These are phyloP conservation scores for Trypanosoma mega DNA, from an alignment of 208 protist species.

Conservation along the genomic window DNA sequence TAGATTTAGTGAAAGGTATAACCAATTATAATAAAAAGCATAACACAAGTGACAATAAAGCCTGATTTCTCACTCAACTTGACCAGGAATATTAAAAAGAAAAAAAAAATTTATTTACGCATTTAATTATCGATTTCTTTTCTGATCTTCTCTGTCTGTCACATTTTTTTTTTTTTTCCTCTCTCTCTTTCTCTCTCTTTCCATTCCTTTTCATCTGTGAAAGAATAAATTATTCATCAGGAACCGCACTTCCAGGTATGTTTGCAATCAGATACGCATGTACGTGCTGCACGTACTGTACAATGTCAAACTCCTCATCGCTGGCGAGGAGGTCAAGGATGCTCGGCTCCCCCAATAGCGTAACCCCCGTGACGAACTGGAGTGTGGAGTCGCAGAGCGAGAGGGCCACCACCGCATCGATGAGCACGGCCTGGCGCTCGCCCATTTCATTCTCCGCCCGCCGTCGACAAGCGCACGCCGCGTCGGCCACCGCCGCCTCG, in stretches of 20 bases:
- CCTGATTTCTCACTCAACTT: no score
- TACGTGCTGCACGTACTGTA: constrained; percentile 26
- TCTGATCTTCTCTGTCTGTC: neutral
- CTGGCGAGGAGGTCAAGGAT: constrained; percentile 20
- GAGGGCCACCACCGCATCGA: constrained; percentile 79
- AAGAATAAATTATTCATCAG: no score
- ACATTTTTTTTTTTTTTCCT: neutral
- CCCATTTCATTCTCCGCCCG: neutral
- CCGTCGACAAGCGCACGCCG: no score
- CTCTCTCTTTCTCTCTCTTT: neutral
- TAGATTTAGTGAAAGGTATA: no score
- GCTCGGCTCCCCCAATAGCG: constrained; percentile 46
- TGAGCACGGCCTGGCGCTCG: constrained; percentile 39
- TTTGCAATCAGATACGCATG: constrained; percentile 13
- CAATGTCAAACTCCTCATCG: constrained; percentile 37
- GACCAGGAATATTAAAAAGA: constrained; percentile 3
- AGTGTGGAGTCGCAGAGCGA: constrained; percentile 75
- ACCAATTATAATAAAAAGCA: no score
- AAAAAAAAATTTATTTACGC: constrained; percentile 5
- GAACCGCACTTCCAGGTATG: neutral
- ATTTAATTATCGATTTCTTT: neutral
- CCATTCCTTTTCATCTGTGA: neutral
- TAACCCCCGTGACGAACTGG: constrained; percentile 59
- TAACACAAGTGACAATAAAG: no score
- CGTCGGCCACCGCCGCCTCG: no score